phyloP scores from a whole-genome alignment of 345 rosid genomes.

The Aegle marmelos region DNA sequence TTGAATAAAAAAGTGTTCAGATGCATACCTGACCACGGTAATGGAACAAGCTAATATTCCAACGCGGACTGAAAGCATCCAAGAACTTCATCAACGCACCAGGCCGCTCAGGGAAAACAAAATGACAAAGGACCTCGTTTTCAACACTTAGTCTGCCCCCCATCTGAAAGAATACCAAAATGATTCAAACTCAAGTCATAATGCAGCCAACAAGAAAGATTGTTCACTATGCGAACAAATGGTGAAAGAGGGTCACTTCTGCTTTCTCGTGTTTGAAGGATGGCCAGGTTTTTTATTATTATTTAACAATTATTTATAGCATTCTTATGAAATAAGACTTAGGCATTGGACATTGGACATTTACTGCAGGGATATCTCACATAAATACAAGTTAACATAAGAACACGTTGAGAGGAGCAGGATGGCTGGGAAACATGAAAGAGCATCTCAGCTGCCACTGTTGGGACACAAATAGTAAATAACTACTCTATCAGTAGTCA shows the following conservation, averaged over 20 bases:
- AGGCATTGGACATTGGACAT: not conserved
- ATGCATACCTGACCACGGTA: constrained; percentile 76
- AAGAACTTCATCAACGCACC: constrained; percentile 94
- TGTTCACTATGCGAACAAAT: not conserved
- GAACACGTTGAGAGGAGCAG: not conserved
- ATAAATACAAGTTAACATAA: not conserved
- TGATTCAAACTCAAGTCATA: not conserved
- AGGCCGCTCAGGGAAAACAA: constrained; percentile 91
- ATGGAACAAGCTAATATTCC: constrained; percentile 96
- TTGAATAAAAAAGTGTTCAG: not conserved
- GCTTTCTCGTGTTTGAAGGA: not conserved
- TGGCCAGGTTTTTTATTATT: not conserved
- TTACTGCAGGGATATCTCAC: not conserved
- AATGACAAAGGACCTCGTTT: constrained; percentile 81
- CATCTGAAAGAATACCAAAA: constrained; percentile 48
- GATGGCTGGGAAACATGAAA: not conserved
- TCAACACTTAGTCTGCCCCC: constrained; percentile 69
- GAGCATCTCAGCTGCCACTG: not conserved
- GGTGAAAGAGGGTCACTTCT: not conserved
- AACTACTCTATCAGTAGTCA: not conserved
- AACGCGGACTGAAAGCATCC: constrained; percentile 84
- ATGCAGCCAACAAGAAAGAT: not conserved
- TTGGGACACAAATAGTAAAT: not conserved
- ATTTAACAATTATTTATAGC: not conserved
- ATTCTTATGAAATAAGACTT: not conserved